Percentiles rank a stretch among this genome's conserved stretches.
Conservation (phyloP, 1,284 basidiomycete species). For the Trichosporon sp. region DNA sequence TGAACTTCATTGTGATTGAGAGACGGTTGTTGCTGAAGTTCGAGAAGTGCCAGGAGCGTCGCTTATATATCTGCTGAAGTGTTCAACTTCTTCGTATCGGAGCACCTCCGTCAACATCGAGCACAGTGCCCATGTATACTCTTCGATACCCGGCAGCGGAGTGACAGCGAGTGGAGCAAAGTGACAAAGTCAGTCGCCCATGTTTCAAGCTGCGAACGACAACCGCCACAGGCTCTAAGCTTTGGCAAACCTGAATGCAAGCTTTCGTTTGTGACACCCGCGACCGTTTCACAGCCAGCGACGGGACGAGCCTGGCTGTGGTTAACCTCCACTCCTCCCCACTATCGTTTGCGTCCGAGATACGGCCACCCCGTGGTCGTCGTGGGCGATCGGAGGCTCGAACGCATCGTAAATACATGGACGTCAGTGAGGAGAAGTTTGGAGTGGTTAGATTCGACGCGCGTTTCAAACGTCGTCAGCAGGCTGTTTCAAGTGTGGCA, state of each 20-base stretch:
- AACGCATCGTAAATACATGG: no score
- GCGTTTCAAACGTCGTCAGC: background rate
- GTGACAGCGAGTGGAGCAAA: background rate
- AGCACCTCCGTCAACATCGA: no score
- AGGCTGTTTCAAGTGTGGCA: background rate
- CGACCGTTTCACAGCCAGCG: background rate
- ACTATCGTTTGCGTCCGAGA: background rate
- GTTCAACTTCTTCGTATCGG: no score
- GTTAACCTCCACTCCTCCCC: no score
- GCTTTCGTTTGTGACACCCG: background rate
- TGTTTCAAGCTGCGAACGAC: background rate
- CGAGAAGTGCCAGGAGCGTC: background rate
- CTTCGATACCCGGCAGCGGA: background rate
- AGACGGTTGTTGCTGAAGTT: background rate
- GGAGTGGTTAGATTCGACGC: no score
- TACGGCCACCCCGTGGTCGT: background rate
- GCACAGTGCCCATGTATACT: no score
- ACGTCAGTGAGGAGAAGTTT: no score
- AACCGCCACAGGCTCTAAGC: constrained; percentile 1
- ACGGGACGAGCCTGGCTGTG: background rate
- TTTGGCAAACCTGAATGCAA: background rate
- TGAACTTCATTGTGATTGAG: constrained; percentile 5
- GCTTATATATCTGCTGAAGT: background rate
- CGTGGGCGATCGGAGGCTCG: no score
- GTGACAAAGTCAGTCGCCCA: background rate